phyloP scores from a whole-genome alignment of 2,329 filamentous ascomycete genomes.

The Herpotrichia juniperi region DNA sequence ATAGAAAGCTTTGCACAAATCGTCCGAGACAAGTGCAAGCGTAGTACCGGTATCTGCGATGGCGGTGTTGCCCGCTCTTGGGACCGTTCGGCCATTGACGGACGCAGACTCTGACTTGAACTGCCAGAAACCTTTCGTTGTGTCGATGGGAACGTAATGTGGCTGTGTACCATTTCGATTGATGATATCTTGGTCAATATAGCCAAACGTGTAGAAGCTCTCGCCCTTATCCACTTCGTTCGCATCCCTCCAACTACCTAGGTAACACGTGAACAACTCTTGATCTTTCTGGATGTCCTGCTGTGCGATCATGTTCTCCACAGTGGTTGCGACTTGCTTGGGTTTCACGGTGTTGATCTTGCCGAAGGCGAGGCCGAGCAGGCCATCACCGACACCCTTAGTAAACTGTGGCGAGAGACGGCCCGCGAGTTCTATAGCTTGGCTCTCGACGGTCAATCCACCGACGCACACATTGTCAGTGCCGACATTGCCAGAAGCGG shows the following conservation, averaged over 20 bases:
- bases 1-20: constrained; percentile 67
- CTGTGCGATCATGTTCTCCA: constrained; percentile 72
- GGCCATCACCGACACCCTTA: constrained; percentile 64
- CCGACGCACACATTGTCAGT: constrained; percentile 68
- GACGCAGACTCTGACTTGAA: constrained; percentile 64
- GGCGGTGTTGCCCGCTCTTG: constrained; percentile 63
- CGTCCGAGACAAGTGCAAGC: constrained; percentile 68
- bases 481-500: constrained; percentile 68
- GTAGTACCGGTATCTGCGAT: constrained; percentile 77
- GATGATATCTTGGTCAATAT: constrained; percentile 69
- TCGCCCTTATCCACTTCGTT: constrained; percentile 51
- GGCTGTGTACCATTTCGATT: constrained; percentile 61
- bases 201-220: constrained; percentile 76
- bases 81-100: constrained; percentile 62
- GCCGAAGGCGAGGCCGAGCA: constrained; percentile 70
- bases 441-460: constrained; percentile 64
- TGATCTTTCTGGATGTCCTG: constrained; percentile 58
- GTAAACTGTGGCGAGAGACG: constrained; percentile 64
- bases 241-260: constrained; percentile 62
- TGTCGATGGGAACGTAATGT: constrained; percentile 67
- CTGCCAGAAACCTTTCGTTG: constrained; percentile 71
- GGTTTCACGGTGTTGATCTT: constrained; percentile 68
- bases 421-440: constrained; percentile 69
- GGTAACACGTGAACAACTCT: constrained; percentile 68
- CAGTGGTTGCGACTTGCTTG: constrained; percentile 63